Conservation (phyloP, 768 basidiomycete genomes). For the Suillus fuscotomentosus region DNA sequence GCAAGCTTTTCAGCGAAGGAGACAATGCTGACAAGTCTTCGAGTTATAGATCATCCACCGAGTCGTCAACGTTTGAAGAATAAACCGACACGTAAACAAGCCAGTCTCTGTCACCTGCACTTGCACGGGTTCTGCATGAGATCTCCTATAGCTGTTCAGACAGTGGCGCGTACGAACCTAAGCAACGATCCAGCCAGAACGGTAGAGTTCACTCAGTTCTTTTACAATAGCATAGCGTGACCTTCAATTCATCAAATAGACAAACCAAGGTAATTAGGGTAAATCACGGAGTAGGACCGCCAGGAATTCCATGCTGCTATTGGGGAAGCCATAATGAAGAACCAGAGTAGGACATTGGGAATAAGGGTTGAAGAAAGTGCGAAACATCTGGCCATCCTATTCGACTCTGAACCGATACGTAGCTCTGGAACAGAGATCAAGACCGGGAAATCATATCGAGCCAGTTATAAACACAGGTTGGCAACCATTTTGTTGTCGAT, state of each 20-base stretch:
- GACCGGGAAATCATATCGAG: background rate
- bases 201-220: background rate
- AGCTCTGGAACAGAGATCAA: background rate
- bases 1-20: background rate
- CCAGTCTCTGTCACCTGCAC: background rate
- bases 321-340: background rate
- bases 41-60: background rate
- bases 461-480: background rate
- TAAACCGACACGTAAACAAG: background rate
- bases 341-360: background rate
- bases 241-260: background rate
- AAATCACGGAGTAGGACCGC: background rate
- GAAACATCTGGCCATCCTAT: background rate
- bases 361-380: background rate
- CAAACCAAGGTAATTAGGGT: background rate
- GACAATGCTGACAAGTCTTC: background rate
- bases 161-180: background rate
- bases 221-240: background rate
- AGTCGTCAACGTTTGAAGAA: background rate
- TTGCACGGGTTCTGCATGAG: background rate
- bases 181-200: background rate
- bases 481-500: too few species aligned
- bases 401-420: background rate
- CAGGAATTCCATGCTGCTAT: background rate
- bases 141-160: background rate